These are phyloP conservation scores for Boletus rex-veris DNA, from an alignment of 768 basidiomycete genomes.

Conservation along the genomic window DNA sequence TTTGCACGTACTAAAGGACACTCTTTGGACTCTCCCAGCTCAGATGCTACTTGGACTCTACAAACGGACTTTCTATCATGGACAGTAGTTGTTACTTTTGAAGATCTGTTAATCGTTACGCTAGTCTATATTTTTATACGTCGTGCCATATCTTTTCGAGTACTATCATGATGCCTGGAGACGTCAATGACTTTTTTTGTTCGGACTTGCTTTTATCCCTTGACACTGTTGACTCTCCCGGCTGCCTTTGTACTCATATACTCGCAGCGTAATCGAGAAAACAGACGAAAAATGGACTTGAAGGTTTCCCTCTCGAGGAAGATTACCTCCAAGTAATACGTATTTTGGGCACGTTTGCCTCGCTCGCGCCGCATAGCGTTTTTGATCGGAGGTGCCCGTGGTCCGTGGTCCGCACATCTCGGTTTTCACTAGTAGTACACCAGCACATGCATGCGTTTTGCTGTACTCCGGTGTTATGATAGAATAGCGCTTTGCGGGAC, in stretches of 20 bases:
- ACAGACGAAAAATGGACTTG: constrained; percentile 66
- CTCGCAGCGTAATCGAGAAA: constrained; percentile 35
- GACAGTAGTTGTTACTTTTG: constrained; percentile 16
- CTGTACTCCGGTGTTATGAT: too few relatives aligned
- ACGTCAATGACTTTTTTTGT: neutral
- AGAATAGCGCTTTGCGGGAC: too few relatives aligned
- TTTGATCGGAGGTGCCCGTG: too few relatives aligned
- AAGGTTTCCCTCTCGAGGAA: too few relatives aligned
- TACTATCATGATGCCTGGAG: neutral
- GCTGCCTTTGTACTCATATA: constrained; percentile 8
- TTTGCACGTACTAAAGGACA: constrained; percentile 20
- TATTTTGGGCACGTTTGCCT: too few relatives aligned
- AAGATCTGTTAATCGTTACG: constrained; percentile 26
- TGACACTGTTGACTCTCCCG: constrained; percentile 10
- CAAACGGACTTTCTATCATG: constrained; percentile 24
- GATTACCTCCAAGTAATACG: too few relatives aligned
- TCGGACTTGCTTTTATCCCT: constrained; percentile 10
- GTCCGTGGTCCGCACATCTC: too few relatives aligned
- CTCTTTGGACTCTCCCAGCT: constrained; percentile 18
- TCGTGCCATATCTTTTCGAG: constrained; percentile 18
- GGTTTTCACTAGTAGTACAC: too few relatives aligned
- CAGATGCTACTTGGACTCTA: constrained; percentile 25
- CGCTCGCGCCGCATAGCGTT: too few relatives aligned
- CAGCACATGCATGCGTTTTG: too few relatives aligned
- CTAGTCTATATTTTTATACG: constrained; percentile 27